Conservation (phyloP, 495 filamentous ascomycete genomes). For the Pseudevernia furfuracea region DNA sequence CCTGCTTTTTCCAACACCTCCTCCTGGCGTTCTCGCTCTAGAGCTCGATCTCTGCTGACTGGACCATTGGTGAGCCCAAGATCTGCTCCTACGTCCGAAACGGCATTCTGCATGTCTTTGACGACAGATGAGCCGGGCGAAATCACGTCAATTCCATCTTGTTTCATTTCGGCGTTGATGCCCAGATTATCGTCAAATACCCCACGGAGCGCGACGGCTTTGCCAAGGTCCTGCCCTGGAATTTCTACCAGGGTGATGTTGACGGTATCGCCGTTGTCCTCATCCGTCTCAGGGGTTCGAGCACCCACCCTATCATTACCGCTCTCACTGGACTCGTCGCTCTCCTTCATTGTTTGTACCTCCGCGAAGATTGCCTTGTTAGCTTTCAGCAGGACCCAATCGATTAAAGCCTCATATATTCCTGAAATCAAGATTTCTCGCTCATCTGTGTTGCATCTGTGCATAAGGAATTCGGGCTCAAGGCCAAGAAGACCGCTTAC, state of each 20-base stretch:
- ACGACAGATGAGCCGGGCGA: constrained; percentile 67
- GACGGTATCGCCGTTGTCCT: constrained; percentile 72
- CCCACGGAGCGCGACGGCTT: constrained; percentile 74
- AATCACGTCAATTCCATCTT: constrained; percentile 72
- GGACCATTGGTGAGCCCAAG: constrained; percentile 66
- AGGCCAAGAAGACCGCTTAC: constrained; percentile 77
- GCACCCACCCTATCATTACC: constrained; percentile 42
- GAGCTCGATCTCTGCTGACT: constrained; percentile 61
- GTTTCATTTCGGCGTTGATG: constrained; percentile 94
- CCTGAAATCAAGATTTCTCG: constrained; percentile 73
- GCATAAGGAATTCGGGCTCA: constrained; percentile 74
- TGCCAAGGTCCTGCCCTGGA: constrained; percentile 69
- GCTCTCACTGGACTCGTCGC: constrained; percentile 57
- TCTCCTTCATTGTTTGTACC: constrained; percentile 51
- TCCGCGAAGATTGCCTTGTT: constrained; percentile 82
- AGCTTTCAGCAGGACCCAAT: constrained; percentile 84
- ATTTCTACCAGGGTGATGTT: constrained; percentile 84
- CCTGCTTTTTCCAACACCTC: constrained; percentile 78
- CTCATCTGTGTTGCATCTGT: constrained; percentile 73
- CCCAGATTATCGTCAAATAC: constrained; percentile 88
- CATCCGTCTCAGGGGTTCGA: constrained; percentile 53
- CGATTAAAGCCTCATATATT: constrained; percentile 88
- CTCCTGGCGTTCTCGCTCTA: constrained; percentile 72
- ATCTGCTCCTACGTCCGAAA: constrained; percentile 71
- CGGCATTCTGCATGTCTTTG: constrained; percentile 74